Evolutionary conservation across 192 early-diverging fungal species (phyloP).

Genomic region (Chytriomyces sp.): DNA sequence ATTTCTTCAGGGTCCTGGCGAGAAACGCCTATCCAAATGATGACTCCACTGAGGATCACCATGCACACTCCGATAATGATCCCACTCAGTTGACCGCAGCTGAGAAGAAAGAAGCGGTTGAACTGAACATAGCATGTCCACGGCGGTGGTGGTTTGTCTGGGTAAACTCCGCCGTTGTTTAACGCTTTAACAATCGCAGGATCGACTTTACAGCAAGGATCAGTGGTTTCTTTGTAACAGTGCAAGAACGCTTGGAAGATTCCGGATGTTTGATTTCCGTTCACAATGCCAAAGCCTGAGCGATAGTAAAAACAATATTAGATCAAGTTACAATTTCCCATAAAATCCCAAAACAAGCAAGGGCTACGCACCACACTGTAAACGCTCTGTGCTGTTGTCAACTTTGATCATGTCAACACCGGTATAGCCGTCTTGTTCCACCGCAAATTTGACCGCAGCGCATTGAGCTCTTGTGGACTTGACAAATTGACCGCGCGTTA

Average conservation of each 20-base stretch:
- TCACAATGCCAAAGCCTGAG: constrained; percentile 11
- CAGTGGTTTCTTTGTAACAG: constrained; percentile 2
- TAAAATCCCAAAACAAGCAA: not conserved
- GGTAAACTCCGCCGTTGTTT: not conserved
- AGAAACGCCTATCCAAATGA: constrained; percentile 16
- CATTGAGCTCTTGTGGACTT: not conserved
- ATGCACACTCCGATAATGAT: not conserved
- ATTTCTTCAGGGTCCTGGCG: constrained; percentile 25
- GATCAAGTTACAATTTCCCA: not conserved
- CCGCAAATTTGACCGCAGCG: not conserved
- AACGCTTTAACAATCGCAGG: constrained; percentile 7
- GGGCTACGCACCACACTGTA: not conserved
- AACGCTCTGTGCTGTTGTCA: not conserved
- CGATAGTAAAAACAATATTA: not conserved
- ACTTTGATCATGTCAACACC: not conserved
- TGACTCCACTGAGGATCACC: not conserved
- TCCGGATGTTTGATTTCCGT: constrained; percentile 13
- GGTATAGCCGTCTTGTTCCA: not conserved
- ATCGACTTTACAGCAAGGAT: constrained; percentile 16
- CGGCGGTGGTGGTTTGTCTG: not conserved
- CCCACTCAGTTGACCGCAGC: constrained; percentile 22
- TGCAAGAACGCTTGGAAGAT: not conserved
- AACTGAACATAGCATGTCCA: constrained; percentile 19
- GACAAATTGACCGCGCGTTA: not conserved
- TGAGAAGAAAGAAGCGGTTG: not conserved